A percentile compares a stretch with the other conserved stretches of the same genome.
phyloP scores from a whole-genome alignment of 2,329 filamentous ascomycete species.

The Diaporthe eres region DNA sequence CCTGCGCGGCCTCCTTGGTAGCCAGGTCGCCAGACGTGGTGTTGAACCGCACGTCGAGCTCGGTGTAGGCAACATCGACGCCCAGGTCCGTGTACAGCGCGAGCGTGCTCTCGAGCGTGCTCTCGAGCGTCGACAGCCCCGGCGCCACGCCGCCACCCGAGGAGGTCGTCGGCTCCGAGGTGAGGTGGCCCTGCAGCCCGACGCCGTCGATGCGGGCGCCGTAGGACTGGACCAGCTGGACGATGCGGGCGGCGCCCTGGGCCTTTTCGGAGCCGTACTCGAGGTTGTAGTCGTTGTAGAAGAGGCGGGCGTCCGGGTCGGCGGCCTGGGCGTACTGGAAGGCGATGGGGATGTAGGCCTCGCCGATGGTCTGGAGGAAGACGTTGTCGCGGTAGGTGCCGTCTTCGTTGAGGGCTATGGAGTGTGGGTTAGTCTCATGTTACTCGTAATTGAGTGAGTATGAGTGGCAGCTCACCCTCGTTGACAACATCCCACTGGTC shows the following conservation, averaged over 20 bases:
- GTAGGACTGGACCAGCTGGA: slow-evolving; percentile 49
- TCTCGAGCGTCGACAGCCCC: slow-evolving; percentile 49
- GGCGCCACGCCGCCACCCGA: slow-evolving; percentile 41
- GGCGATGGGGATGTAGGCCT: slow-evolving; percentile 64
- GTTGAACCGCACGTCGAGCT: slow-evolving; percentile 64
- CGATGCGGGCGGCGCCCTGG: slow-evolving; percentile 50
- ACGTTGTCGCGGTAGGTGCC: slow-evolving; percentile 61
- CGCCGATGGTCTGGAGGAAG: slow-evolving; percentile 64
- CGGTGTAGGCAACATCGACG: slow-evolving; percentile 65
- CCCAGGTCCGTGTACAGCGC: slow-evolving; percentile 57
- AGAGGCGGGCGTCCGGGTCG: slow-evolving; percentile 63
- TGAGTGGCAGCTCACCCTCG: slow-evolving; percentile 54
- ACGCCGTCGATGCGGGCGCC: slow-evolving; percentile 65
- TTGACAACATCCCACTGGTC: slow-evolving; percentile 70
- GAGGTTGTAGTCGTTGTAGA: slow-evolving; percentile 69
- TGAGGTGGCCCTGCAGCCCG: slow-evolving; percentile 66
- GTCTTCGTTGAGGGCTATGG: slow-evolving; percentile 60
- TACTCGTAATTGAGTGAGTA: no score
- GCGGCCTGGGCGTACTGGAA: slow-evolving; percentile 63
- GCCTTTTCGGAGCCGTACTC: slow-evolving; percentile 55
- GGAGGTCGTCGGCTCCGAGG: slow-evolving; percentile 57
- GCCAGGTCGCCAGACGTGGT: slow-evolving; percentile 50
- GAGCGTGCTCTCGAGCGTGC: slow-evolving; percentile 55
- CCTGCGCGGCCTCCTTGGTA: slow-evolving; percentile 56
- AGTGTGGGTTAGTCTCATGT: neutral